Percentiles rank a stretch among this genome's conserved stretches.
Evolutionary conservation across 2,329 filamentous ascomycete genomes (phyloP).

Genomic region (Alternaria conjuncta): DNA sequence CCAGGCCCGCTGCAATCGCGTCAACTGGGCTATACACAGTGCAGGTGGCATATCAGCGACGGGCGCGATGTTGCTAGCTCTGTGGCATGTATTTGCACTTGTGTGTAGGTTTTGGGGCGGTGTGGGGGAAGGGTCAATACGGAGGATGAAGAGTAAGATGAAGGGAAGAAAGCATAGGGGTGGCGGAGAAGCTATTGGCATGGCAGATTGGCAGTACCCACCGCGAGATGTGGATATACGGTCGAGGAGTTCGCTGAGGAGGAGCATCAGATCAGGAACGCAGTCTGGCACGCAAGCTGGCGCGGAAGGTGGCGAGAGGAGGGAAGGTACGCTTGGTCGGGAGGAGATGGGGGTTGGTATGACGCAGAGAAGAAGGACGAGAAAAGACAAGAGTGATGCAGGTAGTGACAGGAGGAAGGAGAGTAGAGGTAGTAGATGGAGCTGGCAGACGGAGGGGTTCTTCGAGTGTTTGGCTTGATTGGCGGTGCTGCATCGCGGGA

Average conservation of each 20-base stretch:
- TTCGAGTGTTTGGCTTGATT: neutral
- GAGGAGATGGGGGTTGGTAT: neutral
- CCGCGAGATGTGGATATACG: neutral
- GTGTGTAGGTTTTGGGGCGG: neutral
- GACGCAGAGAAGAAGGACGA: neutral
- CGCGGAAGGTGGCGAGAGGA: neutral
- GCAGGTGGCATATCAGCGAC: conserved; percentile 5
- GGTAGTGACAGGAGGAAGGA: neutral
- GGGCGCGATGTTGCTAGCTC: neutral
- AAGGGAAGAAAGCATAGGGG: neutral
- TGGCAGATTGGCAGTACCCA: neutral
- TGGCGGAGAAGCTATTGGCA: neutral
- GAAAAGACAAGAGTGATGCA: neutral
- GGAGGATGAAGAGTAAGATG: neutral
- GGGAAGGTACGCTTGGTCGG: neutral
- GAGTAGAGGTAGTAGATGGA: neutral
- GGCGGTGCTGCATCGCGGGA: too few species aligned
- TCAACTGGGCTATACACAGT: conserved; percentile 1
- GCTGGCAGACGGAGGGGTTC: neutral
- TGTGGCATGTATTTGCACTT: neutral
- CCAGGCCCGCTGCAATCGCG: conserved; percentile 1
- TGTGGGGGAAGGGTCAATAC: neutral
- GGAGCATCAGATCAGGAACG: neutral
- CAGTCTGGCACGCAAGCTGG: neutral
- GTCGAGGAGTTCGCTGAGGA: neutral